Base-by-base conservation (phyloP, 225 moss, liverwort and hornwort species). In the Polytrichum formosum region DNA sequence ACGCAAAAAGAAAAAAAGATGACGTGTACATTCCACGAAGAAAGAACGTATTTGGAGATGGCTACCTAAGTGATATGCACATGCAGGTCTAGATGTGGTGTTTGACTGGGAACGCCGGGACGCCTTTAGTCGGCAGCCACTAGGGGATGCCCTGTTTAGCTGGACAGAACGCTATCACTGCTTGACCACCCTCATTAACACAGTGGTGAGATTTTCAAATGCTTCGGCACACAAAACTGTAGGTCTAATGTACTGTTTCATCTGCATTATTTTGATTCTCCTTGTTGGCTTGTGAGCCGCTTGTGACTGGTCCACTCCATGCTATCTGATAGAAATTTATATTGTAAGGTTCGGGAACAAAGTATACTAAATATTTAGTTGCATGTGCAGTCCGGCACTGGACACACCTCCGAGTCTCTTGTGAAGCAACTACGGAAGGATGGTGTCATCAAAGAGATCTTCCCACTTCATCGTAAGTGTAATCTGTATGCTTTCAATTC, bases 101-200 rank as follows among this genome's bases (percentile, higher is more conserved):
- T 97, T 97, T 74, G 90, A 97, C 35, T 94, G 97, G 94, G 88
- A 92, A 70, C 88, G 79, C 13, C 80, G 72, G 66, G 76, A 88
- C 30, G 70, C 86, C 0, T 97, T 97, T 75, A 13, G 75, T 60
- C 83, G 87, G 61, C 97, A 97, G 75, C 92, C 92, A 61, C 72
- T 90, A 21, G 94, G 94, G 22, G 72, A 87, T 63, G 72, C 89
- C 5, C 78, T 94, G 18, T 97, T 97, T 82, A 97, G 90, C 76
- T 97, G 97, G 97, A 92, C 88, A 20, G 97, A 97, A 75, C 92
- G 97, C 4, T 90, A 86, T 35, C 92, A 91, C 53, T 94, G 94
- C 68, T 31, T 94, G 46, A 67, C 8, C 10, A 69, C 74, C 56
- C 54, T 85, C 35, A 83, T 97, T 58, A 64, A 86, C 63, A 55